A percentile compares a stretch with the other conserved stretches of the same genome.
These are phyloP conservation scores for Aspergillus mulundensis DNA, from an alignment of 495 filamentous ascomycete genomes.

Conservation along the genomic window DNA sequence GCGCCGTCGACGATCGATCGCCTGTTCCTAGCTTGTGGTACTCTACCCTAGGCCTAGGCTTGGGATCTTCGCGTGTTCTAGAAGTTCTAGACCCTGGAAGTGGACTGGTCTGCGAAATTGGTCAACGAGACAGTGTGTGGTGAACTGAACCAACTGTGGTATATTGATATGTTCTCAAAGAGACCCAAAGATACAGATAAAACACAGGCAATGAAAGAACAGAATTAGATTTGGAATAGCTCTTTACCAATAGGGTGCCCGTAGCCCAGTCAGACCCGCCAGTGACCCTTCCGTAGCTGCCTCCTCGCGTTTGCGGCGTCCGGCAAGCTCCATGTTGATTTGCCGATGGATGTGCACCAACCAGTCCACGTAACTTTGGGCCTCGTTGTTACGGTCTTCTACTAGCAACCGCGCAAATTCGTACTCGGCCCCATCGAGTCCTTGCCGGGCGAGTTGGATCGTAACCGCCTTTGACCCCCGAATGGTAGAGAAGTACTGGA, in stretches of 20 bases:
- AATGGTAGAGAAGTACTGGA: constrained; percentile 77
- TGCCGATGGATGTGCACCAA: constrained; percentile 90
- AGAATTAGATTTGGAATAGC: constrained; percentile 10
- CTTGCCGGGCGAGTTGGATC: constrained; percentile 88
- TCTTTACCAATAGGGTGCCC: constrained; percentile 64
- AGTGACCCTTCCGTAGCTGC: constrained; percentile 47
- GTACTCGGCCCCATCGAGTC: constrained; percentile 90
- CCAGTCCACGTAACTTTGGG: constrained; percentile 98
- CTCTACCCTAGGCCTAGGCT: background rate
- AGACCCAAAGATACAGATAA: constrained; percentile 13
- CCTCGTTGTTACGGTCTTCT: constrained; percentile 96
- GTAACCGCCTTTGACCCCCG: constrained; percentile 84
- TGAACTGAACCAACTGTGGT: constrained; percentile 12
- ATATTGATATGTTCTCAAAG: constrained; percentile 12
- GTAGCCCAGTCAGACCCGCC: constrained; percentile 62
- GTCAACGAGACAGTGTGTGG: background rate
- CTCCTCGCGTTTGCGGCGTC: constrained; percentile 74
- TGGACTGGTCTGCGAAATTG: background rate
- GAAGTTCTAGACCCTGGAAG: constrained; percentile 2
- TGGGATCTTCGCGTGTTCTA: background rate
- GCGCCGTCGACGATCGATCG: constrained; percentile 3
- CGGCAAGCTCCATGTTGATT: constrained; percentile 82
- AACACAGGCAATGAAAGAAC: constrained; percentile 12
- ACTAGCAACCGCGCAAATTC: constrained; percentile 89
- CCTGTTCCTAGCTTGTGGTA: background rate